These are phyloP conservation scores for Haplosporangium gracile DNA, from an alignment of 192 early-diverging fungal species.

Conservation along the genomic window DNA sequence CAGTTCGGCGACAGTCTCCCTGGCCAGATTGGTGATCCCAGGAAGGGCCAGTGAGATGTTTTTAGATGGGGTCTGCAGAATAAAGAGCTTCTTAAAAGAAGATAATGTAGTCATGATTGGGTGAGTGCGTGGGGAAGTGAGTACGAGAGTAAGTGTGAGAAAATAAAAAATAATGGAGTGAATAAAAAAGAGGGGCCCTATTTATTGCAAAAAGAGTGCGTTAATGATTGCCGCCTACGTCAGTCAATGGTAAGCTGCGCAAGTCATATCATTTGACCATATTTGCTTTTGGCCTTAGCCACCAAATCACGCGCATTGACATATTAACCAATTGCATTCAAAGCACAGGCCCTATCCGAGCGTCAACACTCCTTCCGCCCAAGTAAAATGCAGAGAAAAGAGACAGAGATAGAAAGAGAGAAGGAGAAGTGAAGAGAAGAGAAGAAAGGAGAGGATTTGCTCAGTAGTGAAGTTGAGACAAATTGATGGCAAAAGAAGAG, in stretches of 20 bases:
- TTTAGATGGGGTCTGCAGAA: conserved; percentile 12
- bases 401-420: no score
- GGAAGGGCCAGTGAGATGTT: conserved; percentile 50
- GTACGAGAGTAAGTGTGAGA: background rate
- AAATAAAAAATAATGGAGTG: background rate
- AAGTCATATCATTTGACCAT: background rate
- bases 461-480: no score
- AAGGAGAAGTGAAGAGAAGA: no score
- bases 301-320: background rate
- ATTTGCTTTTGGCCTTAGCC: background rate
- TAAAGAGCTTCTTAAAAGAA: conserved; percentile 2
- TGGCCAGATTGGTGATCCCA: conserved; percentile 60
- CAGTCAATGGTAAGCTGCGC: background rate
- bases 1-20: conserved; percentile 56
- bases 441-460: no score
- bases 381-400: no score
- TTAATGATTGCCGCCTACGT: background rate
- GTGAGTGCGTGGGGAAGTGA: background rate
- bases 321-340: background rate
- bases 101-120: background rate
- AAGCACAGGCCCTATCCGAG: background rate
- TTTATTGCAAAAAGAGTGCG: background rate
- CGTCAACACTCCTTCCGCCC: no score
- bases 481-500: no score
- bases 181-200: background rate